phyloP scores from a whole-genome alignment of 306 rosid genomes.

The Cotoneaster glaucophyllus region DNA sequence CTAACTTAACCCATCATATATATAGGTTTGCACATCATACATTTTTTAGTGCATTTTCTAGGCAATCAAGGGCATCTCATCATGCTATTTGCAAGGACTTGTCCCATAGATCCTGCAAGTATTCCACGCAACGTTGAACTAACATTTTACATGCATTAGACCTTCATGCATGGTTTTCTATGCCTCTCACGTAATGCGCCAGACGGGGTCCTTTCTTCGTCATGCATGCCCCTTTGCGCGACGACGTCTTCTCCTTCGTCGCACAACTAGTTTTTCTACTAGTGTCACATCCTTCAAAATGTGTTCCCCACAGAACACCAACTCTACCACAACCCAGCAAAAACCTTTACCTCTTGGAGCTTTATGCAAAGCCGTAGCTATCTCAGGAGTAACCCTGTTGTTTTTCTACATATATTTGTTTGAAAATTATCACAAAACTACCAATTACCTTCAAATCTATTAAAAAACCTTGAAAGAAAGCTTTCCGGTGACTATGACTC shows the following conservation, averaged over 20 bases:
- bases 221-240: too few relatives aligned
- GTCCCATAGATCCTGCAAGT: too few relatives aligned
- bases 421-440: background rate
- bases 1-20: too few relatives aligned
- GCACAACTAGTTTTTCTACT: too few relatives aligned
- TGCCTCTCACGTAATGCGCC: background rate
- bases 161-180: background rate
- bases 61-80: too few relatives aligned
- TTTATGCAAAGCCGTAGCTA: conserved; percentile 18
- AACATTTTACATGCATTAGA: too few relatives aligned
- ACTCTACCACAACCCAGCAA: conserved; percentile 5
- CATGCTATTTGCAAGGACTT: too few relatives aligned
- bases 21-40: too few relatives aligned
- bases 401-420: conserved; percentile 18
- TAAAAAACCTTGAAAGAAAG: conserved; percentile 22
- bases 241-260: too few relatives aligned
- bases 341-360: conserved; percentile 12
- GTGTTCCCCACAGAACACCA: conserved; percentile 6
- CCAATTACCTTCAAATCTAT: conserved; percentile 15
- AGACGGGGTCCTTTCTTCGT: background rate
- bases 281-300: background rate
- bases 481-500: background rate
- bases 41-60: too few relatives aligned
- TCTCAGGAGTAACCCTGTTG: conserved; percentile 21
- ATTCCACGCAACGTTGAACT: too few relatives aligned